Evolutionary conservation across 192 early-diverging fungal species (phyloP).

Genomic region (Dispira parvispora): DNA sequence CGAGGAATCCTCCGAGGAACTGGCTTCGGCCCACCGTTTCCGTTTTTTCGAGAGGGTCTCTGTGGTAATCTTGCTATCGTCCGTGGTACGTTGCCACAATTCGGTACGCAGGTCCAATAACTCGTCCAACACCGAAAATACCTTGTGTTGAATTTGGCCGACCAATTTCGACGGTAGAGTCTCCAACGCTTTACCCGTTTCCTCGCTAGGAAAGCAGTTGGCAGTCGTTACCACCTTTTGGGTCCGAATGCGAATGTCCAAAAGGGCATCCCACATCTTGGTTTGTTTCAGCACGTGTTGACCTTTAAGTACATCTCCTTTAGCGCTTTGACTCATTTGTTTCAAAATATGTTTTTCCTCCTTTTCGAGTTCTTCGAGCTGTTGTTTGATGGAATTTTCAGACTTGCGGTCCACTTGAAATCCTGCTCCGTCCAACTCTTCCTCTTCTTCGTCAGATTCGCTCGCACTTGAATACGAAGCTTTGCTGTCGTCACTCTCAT

Average conservation of each 20-base stretch:
- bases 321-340: constrained; percentile 51
- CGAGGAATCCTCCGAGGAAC: constrained; percentile 6
- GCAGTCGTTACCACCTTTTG: constrained; percentile 59
- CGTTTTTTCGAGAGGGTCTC: constrained; percentile 16
- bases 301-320: constrained; percentile 78
- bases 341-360: constrained; percentile 76
- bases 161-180: constrained; percentile 11
- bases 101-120: constrained; percentile 19
- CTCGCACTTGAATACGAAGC: constrained; percentile 15
- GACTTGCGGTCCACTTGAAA: constrained; percentile 17
- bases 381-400: constrained; percentile 25
- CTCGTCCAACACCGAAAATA: constrained; percentile 14
- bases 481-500: constrained; percentile 24
- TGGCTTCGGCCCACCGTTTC: background rate
- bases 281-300: constrained; percentile 79
- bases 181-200: constrained; percentile 12
- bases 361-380: constrained; percentile 57
- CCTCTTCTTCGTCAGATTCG: constrained; percentile 15
- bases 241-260: constrained; percentile 77
- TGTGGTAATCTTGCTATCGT: constrained; percentile 2
- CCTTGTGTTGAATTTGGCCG: constrained; percentile 11
- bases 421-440: constrained; percentile 8
- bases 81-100: constrained; percentile 15
- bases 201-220: constrained; percentile 51
- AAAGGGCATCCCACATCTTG: constrained; percentile 59